Evolutionary conservation across 1,284 basidiomycete genomes (phyloP), one percentile per base, ranked within the genome.

Genomic region (Cutaneotrichosporon sp.): DNA sequence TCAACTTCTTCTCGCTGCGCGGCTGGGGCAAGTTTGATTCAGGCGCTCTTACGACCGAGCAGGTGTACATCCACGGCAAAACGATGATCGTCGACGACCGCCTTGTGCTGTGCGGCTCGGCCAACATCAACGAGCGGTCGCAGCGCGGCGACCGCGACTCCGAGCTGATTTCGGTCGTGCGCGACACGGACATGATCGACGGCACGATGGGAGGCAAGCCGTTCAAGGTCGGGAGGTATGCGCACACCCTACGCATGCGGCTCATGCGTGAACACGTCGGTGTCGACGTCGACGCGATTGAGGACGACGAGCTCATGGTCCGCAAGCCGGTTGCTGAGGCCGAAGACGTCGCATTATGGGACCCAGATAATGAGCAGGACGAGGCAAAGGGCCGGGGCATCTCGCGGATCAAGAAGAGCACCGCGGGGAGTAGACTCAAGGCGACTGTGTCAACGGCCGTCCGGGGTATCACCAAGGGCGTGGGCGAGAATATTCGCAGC

Each of bases 61-160:
- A 93, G 82, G 89, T 95, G 18, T 95, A 96, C 77, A 92, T 95
- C 66, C 92, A 95, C 76, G 90, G 85, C 59, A 93, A 93, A 68
- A 81, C 79, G 32, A 95, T 96, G 83, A 89, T 99, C 61, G 93
- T 98, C 11, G 97, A 99, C 77, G 96, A 99, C 75, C 89, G 80
- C 38, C 84, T 97, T 51, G 95, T 89, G n/a, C 92, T 99, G 69
- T 97, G 97, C 71, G 96, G 96, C n/a, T 97, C 94, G 64, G 96
- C 96, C 21, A 99, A 99, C 78, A 96, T 99, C 84, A 99, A 99
- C 76, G 96, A 99, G 80, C 88, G 96, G 38, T 96, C 92, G 36
- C 92, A 94, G 78, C 86, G 92, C 26, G 96, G 96, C 46, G 96
- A 99, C 79, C 89, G 97, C 51, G 96, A 99, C 80, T 97, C 95